A percentile compares a stretch with the other conserved stretches of the same genome.
Evolutionary conservation across 495 filamentous ascomycete species (phyloP).

Genomic region (Daldinia concentrica): DNA sequence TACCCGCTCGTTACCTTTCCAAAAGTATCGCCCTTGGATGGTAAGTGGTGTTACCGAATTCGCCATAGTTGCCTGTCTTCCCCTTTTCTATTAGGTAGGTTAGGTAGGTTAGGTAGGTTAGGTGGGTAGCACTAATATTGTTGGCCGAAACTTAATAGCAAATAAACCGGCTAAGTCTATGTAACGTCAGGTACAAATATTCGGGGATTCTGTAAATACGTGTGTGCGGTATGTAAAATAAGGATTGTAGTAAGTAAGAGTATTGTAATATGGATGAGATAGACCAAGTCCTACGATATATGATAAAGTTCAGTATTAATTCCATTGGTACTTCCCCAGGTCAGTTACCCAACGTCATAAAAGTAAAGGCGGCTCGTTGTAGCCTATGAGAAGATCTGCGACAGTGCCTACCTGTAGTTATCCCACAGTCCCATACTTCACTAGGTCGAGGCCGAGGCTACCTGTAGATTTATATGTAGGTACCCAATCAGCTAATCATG

Average conservation of each 20-base stretch:
- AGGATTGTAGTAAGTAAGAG: not conserved
- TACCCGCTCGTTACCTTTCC: slow-evolving; percentile 24
- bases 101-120: not conserved
- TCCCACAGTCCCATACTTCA: too few species aligned
- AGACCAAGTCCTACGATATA: not conserved
- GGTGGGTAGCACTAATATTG: not conserved
- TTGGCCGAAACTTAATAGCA: not conserved
- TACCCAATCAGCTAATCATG: not conserved
- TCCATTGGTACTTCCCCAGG: not conserved
- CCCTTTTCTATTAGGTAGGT: not conserved
- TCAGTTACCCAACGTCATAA: slow-evolving; percentile 9
- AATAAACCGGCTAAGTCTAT: not conserved
- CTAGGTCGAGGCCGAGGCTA: slow-evolving; percentile 6
- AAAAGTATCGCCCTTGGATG: slow-evolving; percentile 34
- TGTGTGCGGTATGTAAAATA: not conserved
- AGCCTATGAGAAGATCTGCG: slow-evolving; percentile 7
- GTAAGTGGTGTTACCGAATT: slow-evolving; percentile 17
- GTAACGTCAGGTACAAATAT: not conserved
- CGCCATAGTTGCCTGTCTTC: slow-evolving; percentile 17
- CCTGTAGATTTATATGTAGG: not conserved
- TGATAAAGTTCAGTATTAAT: not conserved
- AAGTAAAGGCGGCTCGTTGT: not conserved
- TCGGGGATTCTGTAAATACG: not conserved
- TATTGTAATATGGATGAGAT: not conserved
- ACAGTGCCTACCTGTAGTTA: not conserved